Percentiles rank a stretch among this genome's conserved stretches.
These are phyloP conservation scores for Comarum palustre DNA, from an alignment of 306 rosid genomes.

Conservation along the genomic window DNA sequence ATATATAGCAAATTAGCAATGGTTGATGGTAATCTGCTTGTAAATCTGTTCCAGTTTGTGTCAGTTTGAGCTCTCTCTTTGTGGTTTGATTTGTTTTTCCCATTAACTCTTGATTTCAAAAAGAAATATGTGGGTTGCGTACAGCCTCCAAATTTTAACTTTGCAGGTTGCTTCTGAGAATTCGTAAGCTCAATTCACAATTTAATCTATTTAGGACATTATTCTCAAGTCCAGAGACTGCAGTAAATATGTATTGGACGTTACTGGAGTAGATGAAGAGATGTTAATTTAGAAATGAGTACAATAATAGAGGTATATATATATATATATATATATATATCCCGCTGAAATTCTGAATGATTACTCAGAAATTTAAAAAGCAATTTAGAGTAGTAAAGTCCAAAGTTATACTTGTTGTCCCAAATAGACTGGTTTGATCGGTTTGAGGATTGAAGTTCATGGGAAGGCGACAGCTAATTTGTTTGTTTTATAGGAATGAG, in stretches of 20 bases:
- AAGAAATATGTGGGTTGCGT: neutral
- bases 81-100: neutral
- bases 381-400: neutral
- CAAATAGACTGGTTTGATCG: neutral
- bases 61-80: slow-evolving; percentile 3
- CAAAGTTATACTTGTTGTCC: neutral
- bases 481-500: neutral
- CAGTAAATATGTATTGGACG: neutral
- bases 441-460: neutral
- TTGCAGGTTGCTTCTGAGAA: neutral
- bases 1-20: slow-evolving; percentile 7
- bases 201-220: neutral
- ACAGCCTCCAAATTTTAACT: neutral
- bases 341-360: neutral
- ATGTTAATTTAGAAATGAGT: neutral
- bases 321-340: too few relatives aligned
- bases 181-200: neutral
- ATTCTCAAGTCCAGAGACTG: neutral
- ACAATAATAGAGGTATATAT: neutral
- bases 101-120: neutral
- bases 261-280: neutral
- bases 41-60: slow-evolving; percentile 7
- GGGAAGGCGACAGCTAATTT: neutral
- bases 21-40: neutral
- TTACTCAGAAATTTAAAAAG: neutral